Conservation (phyloP, 805 yeast species). For the Candida sonorensis region DNA sequence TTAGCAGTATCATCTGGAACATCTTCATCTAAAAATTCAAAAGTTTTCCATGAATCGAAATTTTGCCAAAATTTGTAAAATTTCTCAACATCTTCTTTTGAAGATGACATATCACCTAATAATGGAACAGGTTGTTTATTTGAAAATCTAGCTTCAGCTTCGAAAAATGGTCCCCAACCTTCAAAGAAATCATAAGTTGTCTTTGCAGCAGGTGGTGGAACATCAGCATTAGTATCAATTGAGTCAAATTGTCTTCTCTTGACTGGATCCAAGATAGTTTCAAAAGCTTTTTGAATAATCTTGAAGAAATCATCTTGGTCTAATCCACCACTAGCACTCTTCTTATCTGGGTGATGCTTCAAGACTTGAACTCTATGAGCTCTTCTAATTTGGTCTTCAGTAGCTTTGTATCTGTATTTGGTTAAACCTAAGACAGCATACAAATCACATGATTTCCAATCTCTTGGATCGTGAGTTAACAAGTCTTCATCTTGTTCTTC, state of each 20-base stretch:
- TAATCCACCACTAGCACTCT: constrained; percentile 80
- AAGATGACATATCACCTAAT: constrained; percentile 60
- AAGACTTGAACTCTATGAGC: constrained; percentile 96
- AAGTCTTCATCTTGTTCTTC: constrained; percentile 65
- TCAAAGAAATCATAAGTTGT: constrained; percentile 75
- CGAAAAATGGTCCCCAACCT: constrained; percentile 92
- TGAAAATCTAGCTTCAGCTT: constrained; percentile 85
- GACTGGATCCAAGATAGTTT: constrained; percentile 74
- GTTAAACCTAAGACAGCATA: constrained; percentile 94
- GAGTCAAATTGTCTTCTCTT: constrained; percentile 95
- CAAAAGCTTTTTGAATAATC: constrained; percentile 95
- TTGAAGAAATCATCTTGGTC: constrained; percentile 97
- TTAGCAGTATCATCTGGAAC: constrained; percentile 98
- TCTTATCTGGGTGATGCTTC: constrained; percentile 98
- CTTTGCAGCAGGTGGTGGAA: constrained; percentile 55
- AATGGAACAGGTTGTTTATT: constrained; percentile 83
- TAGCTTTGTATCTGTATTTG: constrained; percentile 85
- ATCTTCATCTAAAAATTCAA: constrained; percentile 97
- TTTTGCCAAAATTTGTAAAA: constrained; percentile 91
- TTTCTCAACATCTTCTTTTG: constrained; percentile 76
- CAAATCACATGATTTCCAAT: constrained; percentile 95
- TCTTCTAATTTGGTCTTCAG: constrained; percentile 86
- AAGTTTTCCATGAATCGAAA: constrained; percentile 97
- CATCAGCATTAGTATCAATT: constrained; percentile 85
- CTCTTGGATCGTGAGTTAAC: constrained; percentile 89